Base-by-base conservation (phyloP, 768 basidiomycete genomes). In the Crepidotus variabilis region DNA sequence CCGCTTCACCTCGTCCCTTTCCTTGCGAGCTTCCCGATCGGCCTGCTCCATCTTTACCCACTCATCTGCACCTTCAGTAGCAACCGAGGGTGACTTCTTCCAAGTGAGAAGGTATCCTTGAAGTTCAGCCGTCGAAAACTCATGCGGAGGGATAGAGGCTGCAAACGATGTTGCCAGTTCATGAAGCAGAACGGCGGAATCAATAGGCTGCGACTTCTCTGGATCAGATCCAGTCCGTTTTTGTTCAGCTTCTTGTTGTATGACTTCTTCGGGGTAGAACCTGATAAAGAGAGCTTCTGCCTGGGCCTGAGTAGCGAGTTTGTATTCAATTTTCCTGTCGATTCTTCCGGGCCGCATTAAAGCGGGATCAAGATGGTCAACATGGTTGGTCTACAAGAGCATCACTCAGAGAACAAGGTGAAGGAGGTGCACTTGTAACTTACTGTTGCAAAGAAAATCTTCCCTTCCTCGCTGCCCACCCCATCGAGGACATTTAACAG, bases 401-500 rank as follows among this genome's bases (percentile, higher is more conserved):
- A 45, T 14, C 9, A 34, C 13, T 36, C 34, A 11, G 8, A 47
- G 18, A 36, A 20, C 1, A 23, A 33, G 47, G 34, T 28, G 6
- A 14, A 18, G 14, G 13, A 11, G 13, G 7, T 18, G 47, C n/a
- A 10, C 28, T 47, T 1, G 21, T 6, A 56, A 55, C 24, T 21
- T 9, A 61, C 76, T 47, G 84, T 86, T 0, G 82, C 82, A 54
- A 86, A 84, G 60, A 84, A 79, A 14, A 86, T 65, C 57, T 80
- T 81, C 10, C 84, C 84, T 62, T 84, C 83, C 58, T 85, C 82
- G 63, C 81, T 82, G 2, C 79, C 80, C 11, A 83, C 78, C 2
- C 84, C 83, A 61, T 86, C 83, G 20, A 85, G 69, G 6, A 83
- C 79, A 62, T 86, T 86, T 28, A 86, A 62, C 9, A 85, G 64